Evolutionary conservation across 2,329 filamentous ascomycete species (phyloP).

Genomic region (Xylaria hypoxylon): DNA sequence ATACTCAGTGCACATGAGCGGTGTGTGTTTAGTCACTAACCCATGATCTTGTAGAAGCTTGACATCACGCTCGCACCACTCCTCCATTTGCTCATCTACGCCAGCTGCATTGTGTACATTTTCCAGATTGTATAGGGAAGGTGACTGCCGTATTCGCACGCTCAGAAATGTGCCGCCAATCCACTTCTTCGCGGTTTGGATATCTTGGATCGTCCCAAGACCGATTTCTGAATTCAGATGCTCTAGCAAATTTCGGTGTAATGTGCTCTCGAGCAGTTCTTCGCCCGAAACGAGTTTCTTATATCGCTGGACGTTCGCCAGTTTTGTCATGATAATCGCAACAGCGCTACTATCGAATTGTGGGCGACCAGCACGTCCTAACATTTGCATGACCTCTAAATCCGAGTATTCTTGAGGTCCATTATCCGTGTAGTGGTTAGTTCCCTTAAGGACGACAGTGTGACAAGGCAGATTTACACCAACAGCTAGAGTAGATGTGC

Average conservation of each 20-base stretch:
- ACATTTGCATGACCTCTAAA: slow-evolving; percentile 90
- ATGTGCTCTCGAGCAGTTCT: slow-evolving; percentile 79
- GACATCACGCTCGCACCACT: slow-evolving; percentile 78
- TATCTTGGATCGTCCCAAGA: slow-evolving; percentile 75
- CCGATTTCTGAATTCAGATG: slow-evolving; percentile 88
- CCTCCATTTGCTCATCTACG: slow-evolving; percentile 73
- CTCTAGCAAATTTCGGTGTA: slow-evolving; percentile 83
- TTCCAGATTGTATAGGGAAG: slow-evolving; percentile 75
- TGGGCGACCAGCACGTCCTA: slow-evolving; percentile 83
- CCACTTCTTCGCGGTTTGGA: slow-evolving; percentile 77
- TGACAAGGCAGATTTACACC: slow-evolving; percentile 88
- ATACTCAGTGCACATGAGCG: slow-evolving; percentile 74
- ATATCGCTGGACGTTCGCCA: slow-evolving; percentile 73
- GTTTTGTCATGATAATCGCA: slow-evolving; percentile 82
- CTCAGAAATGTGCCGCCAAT: slow-evolving; percentile 81
- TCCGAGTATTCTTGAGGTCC: slow-evolving; percentile 78
- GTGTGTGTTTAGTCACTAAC: slow-evolving; percentile 63
- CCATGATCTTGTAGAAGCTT: slow-evolving; percentile 69
- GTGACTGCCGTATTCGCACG: slow-evolving; percentile 78
- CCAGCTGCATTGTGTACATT: slow-evolving; percentile 61
- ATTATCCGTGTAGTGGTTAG: slow-evolving; percentile 72
- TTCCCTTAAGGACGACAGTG: slow-evolving; percentile 85
- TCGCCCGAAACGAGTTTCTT: slow-evolving; percentile 79
- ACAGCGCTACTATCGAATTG: slow-evolving; percentile 83
- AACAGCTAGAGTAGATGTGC: slow-evolving; percentile 85